phyloP scores from a whole-genome alignment of 768 basidiomycete genomes.

The Amanita jacksonii region DNA sequence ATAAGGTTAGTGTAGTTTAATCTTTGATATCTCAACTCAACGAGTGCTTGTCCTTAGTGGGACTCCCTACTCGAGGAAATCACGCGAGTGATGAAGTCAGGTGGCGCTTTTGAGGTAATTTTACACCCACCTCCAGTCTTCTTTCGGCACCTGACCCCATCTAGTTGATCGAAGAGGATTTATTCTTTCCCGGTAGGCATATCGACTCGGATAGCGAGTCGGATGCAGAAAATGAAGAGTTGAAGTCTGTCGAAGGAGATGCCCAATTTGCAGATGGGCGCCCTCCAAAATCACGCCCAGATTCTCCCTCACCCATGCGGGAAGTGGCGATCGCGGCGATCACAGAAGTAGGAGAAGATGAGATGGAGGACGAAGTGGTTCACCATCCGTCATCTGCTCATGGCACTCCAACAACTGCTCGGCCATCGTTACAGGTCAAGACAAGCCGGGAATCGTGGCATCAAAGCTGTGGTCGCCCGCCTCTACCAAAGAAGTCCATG shows the following conservation, averaged over 20 bases:
- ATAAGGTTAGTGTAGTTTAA: constrained; percentile 61
- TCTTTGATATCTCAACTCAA: too few species aligned
- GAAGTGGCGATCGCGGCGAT: constrained; percentile 14
- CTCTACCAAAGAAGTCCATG: not conserved
- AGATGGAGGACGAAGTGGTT: not conserved
- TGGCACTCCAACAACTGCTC: not conserved
- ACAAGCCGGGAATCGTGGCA: constrained; percentile 1
- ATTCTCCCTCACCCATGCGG: constrained; percentile 14
- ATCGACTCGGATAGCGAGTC: constrained; percentile 25
- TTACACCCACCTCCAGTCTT: not conserved
- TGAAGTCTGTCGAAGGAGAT: constrained; percentile 9
- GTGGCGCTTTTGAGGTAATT: constrained; percentile 63
- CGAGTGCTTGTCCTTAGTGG: constrained; percentile 47
- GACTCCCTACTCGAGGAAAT: constrained; percentile 61
- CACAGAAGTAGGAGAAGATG: constrained; percentile 12
- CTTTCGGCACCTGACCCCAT: not conserved
- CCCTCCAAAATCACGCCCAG: constrained; percentile 16
- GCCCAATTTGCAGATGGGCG: not conserved
- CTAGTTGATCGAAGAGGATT: constrained; percentile 66
- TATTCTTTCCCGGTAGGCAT: constrained; percentile 56
- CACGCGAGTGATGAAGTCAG: constrained; percentile 61
- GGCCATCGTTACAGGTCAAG: constrained; percentile 12
- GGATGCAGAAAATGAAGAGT: constrained; percentile 18
- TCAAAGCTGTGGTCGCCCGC: not conserved
- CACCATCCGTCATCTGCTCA: not conserved